Percentiles rank a stretch among this genome's conserved stretches.
These are phyloP conservation scores for Naganishia kalamii DNA, from an alignment of 768 basidiomycete species.

Conservation along the genomic window DNA sequence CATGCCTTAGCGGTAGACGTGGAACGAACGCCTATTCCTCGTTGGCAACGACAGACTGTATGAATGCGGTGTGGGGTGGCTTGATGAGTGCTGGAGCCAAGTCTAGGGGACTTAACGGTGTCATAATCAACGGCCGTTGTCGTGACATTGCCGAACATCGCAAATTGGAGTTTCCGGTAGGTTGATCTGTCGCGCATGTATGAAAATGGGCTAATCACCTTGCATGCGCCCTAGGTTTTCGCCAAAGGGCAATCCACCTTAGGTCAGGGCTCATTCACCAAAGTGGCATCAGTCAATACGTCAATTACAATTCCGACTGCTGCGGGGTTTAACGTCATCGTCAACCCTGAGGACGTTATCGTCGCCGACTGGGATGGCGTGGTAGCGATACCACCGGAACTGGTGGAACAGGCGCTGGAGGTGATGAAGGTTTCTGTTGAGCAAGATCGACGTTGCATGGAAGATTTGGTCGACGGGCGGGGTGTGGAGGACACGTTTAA, in stretches of 20 bases:
- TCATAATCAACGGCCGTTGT: conserved; percentile 5
- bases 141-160: conserved; percentile 10
- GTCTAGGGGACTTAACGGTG: neutral
- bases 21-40: neutral
- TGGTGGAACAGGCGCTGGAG: conserved; percentile 17
- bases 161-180: conserved; percentile 1
- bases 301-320: neutral
- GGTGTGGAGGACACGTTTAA: conserved; percentile 22
- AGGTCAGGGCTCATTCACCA: conserved; percentile 1
- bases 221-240: neutral
- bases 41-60: neutral
- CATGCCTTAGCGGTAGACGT: too few relatives aligned
- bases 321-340: neutral
- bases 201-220: too few relatives aligned
- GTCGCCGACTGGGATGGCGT: conserved; percentile 27
- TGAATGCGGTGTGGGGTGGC: conserved; percentile 6
- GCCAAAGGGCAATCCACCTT: conserved; percentile 10
- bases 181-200: neutral
- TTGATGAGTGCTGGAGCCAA: neutral
- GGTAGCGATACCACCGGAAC: conserved; percentile 18
- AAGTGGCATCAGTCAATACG: neutral
- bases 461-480: conserved; percentile 12
- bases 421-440: conserved; percentile 18
- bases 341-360: conserved; percentile 27
- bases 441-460: conserved; percentile 15